These are phyloP conservation scores for Narthecium ossifragum DNA, from an alignment of 106 monocot species.

Conservation along the genomic window DNA sequence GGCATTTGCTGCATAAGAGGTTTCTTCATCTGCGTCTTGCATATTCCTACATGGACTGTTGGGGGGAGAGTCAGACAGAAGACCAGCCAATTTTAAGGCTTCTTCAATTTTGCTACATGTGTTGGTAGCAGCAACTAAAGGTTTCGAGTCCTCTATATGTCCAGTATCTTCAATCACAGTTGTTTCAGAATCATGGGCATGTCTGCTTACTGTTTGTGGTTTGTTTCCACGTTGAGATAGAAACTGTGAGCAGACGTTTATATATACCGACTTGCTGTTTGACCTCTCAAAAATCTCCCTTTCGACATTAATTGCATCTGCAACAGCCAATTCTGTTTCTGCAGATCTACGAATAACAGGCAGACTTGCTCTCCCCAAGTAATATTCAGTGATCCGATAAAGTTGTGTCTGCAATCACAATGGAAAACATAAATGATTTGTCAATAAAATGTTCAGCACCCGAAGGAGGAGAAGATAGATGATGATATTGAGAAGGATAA, in stretches of 20 bases:
- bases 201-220: constrained; percentile 11
- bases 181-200: constrained; percentile 1
- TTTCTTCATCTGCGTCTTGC: constrained; percentile 13
- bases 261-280: constrained; percentile 84
- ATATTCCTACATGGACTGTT: constrained; percentile 36
- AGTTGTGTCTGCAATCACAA: constrained; percentile 60
- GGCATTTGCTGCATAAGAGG: constrained; percentile 1
- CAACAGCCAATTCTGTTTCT: constrained; percentile 80
- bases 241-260: constrained; percentile 71
- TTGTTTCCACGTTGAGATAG: constrained; percentile 36
- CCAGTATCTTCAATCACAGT: constrained; percentile 3
- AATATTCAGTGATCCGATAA: constrained; percentile 76
- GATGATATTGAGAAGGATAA: too few species aligned
- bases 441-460: neutral
- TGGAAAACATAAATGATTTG: neutral
- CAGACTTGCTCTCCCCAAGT: constrained; percentile 49
- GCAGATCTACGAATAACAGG: constrained; percentile 41
- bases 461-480: too few species aligned
- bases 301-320: constrained; percentile 91
- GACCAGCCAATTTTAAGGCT: constrained; percentile 68
- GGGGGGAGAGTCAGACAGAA: constrained; percentile 87
- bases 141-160: too few species aligned
- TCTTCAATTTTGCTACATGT: constrained; percentile 38
- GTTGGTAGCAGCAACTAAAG: too few species aligned
- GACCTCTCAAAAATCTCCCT: constrained; percentile 82